These are phyloP conservation scores for Erodium chrysanthum DNA, from an alignment of 441 rosid species.

Conservation along the genomic window DNA sequence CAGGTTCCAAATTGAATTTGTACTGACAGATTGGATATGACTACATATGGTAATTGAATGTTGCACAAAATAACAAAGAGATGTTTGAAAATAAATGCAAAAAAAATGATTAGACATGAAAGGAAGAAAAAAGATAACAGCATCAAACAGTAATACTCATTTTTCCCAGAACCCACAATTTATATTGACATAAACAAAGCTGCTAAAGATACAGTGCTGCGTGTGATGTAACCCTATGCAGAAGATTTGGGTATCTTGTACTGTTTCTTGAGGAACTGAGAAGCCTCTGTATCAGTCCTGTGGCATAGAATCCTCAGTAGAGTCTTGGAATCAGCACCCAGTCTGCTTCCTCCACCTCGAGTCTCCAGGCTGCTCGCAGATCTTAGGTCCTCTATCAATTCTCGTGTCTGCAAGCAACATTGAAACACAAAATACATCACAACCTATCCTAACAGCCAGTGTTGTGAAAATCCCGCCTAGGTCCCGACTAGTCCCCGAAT, in stretches of 20 bases:
- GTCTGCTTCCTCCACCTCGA: conserved; percentile 54
- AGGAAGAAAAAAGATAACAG: too few species aligned
- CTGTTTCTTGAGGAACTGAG: conserved; percentile 86
- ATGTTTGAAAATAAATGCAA: too few species aligned
- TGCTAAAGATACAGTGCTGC: neutral
- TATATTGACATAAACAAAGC: neutral
- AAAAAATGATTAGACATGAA: too few species aligned
- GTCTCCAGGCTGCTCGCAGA: conserved; percentile 45
- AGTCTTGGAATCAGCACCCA: conserved; percentile 75
- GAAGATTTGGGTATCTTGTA: conserved; percentile 80
- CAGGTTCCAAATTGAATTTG: too few species aligned
- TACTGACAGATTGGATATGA: too few species aligned
- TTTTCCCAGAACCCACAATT: too few species aligned
- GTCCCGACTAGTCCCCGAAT: too few species aligned
- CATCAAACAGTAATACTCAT: too few species aligned
- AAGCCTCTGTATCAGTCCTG: conserved; percentile 68
- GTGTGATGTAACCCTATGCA: conserved; percentile 18
- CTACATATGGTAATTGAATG: too few species aligned
- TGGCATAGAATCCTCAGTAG: conserved; percentile 73
- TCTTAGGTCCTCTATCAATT: conserved; percentile 65
- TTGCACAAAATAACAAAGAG: too few species aligned
- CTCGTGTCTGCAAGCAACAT: conserved; percentile 55
- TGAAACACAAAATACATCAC: neutral
- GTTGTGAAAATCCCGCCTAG: too few species aligned
- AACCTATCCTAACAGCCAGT: too few species aligned